Base-by-base conservation (phyloP, 2,329 filamentous ascomycete genomes). In the Penicillium sp. region DNA sequence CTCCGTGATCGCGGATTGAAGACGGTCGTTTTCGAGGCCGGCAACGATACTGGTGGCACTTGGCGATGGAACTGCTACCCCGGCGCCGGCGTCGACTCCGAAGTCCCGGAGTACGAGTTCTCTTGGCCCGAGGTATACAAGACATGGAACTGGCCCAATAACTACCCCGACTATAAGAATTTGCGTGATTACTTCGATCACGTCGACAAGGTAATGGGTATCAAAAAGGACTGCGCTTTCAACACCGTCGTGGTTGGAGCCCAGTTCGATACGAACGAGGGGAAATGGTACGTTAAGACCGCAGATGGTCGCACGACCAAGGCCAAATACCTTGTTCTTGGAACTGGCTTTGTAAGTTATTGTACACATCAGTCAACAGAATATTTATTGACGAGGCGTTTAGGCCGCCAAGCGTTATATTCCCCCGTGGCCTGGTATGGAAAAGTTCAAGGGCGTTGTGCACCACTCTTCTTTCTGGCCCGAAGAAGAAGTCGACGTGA, bases 21-120 rank as follows among this genome's bases (percentile, higher is more conserved):
- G 10, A 66, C 71, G 1, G 70, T 74, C 27, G 70, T 82, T 20
- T 78, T 76, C 52, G 81, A 83, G 53, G 77, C 78, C 0, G 80
- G 75, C 9, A 71, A 71, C 7, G 73, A 76, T 44, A 62, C 73
- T 0, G 80, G 79, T 2, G 80, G 79, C 23, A 76, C 73, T 0
- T 83, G 81, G 81, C 66, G 73, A 38, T 81, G 74, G 76, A 81
- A 81, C 61, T 72, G 73, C 56, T 82, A 81, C 55, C 80, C 78
- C 0, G 79, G 79, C 0, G 75, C 78, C 1, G 65, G 71, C 0
- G 78, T 81, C 2, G 81, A 84, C 64, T 78, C 74, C 0, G 74
- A 79, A 46, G 71, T 78, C 2, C 78, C 78, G 0, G 69, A 75
- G 46, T 82, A 82, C 51, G 73, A 82, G 54, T 76, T 78, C 46